Evolutionary conservation across 2,329 filamentous ascomycete genomes (phyloP), one percentile per base, ranked within the genome.

Genomic region (Clarireedia sp.): DNA sequence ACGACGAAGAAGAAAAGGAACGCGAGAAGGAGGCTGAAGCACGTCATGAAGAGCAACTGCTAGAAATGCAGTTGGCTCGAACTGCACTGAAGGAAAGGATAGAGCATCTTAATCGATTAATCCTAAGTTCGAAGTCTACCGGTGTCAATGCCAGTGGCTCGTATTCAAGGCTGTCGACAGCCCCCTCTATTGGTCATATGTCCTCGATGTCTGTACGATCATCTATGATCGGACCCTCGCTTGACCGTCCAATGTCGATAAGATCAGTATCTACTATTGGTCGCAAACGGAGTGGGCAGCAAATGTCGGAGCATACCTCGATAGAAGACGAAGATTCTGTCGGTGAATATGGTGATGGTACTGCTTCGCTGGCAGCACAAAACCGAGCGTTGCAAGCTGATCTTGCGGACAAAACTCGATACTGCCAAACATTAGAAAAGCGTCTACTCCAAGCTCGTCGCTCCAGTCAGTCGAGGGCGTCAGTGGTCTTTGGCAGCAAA

Each of bases 11-110:
- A 62, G 89, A 94, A 66, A 81, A 85, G 62, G 83, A 77, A 41
- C 78, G 85, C 17, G 85, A 94, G 69, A 82, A 86, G 63, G 89
- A 96, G 71, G 87, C 88, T 7, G 85, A 90, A 62, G 82, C 89
- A 62, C 83, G 90, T 40, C 94, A 96, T 63, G 91, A 96, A 68
- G 94, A 97, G 73, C 94, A 99, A 71, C 92, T 99, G 80, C 78
- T 99, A 54, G 94, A 99, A 72, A 97, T 99, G 89, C 94, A 99
- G 69, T 80, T 99, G 47, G 94, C 94, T 33, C 84, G 94, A 43
- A 99, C 94, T 0, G 94, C 94, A 0, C 75, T 99, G 54, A 99
- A 97, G 70, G 94, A 99, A 74, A 86, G 94, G 29, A 99, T 99
- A 64, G 91, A 96, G 69, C 94, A 99, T 71, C 78, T 99, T 47